phyloP scores from a whole-genome alignment of 768 basidiomycete genomes.

The Pleurotus giganteus region DNA sequence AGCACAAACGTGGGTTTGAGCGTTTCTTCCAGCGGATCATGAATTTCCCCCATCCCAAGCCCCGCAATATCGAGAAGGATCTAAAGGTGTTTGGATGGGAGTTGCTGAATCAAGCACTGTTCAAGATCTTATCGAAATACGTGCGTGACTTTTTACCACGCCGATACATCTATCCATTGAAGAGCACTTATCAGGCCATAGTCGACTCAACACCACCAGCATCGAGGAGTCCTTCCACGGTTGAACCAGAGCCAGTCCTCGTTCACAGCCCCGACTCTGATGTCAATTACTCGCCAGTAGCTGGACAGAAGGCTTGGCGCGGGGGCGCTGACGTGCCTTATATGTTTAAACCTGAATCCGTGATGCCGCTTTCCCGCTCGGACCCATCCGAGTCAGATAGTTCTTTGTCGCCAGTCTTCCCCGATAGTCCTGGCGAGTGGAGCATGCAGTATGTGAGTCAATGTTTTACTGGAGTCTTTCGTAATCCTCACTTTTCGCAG shows the following conservation, averaged over 20 bases:
- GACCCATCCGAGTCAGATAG: neutral
- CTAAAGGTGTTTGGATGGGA: constrained; percentile 85
- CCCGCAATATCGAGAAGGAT: constrained; percentile 96
- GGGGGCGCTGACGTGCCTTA: neutral
- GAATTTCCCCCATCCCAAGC: constrained; percentile 92
- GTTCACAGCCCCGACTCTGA: neutral
- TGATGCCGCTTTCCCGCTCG: neutral
- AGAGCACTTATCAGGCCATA: no score
- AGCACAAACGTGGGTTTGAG: constrained; percentile 75
- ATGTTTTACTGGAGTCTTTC: neutral
- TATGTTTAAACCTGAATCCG: neutral
- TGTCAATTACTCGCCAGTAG: neutral
- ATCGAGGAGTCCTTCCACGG: no score
- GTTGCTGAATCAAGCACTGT: constrained; percentile 64
- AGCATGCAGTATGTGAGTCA: neutral
- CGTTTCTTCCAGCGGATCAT: constrained; percentile 95
- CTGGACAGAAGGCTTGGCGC: neutral
- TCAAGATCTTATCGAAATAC: constrained; percentile 84
- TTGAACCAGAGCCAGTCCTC: neutral
- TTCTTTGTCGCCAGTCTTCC: neutral
- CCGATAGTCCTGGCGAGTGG: neutral
- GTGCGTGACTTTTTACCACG: constrained; percentile 44
- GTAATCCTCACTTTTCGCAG: neutral
- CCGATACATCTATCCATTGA: no score
- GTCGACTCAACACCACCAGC: neutral